These are phyloP conservation scores for Pythium plurisporium DNA, from an alignment of 352 stramenopile genomes.

Conservation along the genomic window DNA sequence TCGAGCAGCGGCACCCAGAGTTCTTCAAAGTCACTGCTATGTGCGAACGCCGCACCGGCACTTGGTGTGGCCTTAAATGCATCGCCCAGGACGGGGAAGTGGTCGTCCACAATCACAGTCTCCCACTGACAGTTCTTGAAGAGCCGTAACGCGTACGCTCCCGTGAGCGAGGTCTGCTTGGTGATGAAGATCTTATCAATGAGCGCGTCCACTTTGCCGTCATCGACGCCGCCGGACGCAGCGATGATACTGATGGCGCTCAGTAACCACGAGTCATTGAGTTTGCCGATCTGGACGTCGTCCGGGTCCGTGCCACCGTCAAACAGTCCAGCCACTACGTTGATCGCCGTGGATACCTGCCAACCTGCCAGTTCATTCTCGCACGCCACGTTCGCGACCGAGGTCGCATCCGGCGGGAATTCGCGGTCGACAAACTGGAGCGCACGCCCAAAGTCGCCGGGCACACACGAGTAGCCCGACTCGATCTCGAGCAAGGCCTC, in stretches of 20 bases:
- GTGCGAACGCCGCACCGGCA: constrained; percentile 81
- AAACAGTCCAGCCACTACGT: constrained; percentile 85
- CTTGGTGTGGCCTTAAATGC: constrained; percentile 38
- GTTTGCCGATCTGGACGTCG: constrained; percentile 74
- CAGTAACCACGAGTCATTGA: constrained; percentile 89
- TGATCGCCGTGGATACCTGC: constrained; percentile 86
- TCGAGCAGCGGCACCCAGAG: constrained; percentile 92
- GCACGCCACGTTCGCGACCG: constrained; percentile 54
- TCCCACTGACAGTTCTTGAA: constrained; percentile 93
- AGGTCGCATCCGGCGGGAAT: constrained; percentile 80
- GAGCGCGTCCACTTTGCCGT: constrained; percentile 84
- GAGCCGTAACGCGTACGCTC: constrained; percentile 88
- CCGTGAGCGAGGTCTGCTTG: constrained; percentile 88
- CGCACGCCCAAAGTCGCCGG: constrained; percentile 70
- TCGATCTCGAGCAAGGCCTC: constrained; percentile 86
- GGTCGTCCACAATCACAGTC: constrained; percentile 90
- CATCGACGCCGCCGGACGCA: constrained; percentile 82
- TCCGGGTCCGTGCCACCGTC: constrained; percentile 90
- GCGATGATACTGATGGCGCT: constrained; percentile 90
- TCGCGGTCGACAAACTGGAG: constrained; percentile 88
- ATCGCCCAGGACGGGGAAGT: constrained; percentile 81
- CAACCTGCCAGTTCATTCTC: constrained; percentile 62
- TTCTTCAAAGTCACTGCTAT: constrained; percentile 86
- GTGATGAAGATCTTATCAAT: constrained; percentile 89
- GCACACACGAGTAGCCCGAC: constrained; percentile 69